A percentile compares a stretch with the other conserved stretches of the same genome.
These are phyloP conservation scores for Gossypium bickii DNA, from an alignment of 345 rosid species.

Conservation along the genomic window DNA sequence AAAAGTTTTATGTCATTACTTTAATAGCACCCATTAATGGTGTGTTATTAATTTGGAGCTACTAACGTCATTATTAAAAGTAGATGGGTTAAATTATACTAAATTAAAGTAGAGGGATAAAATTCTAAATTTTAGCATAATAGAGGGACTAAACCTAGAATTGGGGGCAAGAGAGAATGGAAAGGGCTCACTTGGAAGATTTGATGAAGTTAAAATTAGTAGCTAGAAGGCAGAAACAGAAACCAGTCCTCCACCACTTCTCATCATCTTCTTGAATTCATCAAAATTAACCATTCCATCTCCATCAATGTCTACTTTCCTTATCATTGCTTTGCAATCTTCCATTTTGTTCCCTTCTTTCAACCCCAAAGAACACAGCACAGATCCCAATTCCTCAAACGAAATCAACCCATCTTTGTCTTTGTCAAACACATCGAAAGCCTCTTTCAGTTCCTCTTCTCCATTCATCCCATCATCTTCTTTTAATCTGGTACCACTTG, in stretches of 20 bases:
- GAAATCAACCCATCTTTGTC: conserved; percentile 59
- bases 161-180: neutral
- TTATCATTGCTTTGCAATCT: conserved; percentile 54
- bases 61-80: too few relatives aligned
- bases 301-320: conserved; percentile 57
- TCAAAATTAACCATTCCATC: conserved; percentile 56
- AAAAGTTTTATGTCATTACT: neutral
- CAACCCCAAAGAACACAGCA: conserved; percentile 47
- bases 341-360: conserved; percentile 48
- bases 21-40: neutral
- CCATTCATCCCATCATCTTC: conserved; percentile 13
- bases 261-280: conserved; percentile 28
- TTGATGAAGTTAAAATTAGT: neutral
- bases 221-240: neutral
- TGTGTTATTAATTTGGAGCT: neutral
- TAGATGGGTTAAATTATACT: too few relatives aligned
- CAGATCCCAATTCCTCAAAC: conserved; percentile 50
- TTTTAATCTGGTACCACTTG: neutral
- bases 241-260: neutral
- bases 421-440: conserved; percentile 59
- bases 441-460: conserved; percentile 40
- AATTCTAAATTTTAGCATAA: too few relatives aligned
- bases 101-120: too few relatives aligned
- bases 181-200: neutral
- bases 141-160: neutral